Conservation (phyloP, 371 early-diverging fungal genomes). For the Smittium culicis region DNA sequence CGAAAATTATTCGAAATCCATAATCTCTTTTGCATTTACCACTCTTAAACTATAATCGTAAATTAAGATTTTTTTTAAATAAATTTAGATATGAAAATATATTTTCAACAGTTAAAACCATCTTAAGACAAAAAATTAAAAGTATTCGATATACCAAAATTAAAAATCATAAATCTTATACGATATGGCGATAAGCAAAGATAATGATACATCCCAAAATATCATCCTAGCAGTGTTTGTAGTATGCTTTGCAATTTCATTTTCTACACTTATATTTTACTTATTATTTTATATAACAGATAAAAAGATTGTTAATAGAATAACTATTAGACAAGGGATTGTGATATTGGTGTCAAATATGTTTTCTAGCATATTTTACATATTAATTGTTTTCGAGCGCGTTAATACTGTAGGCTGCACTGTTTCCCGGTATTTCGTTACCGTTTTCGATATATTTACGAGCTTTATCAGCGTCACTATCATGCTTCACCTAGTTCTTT, state of each 20-base stretch:
- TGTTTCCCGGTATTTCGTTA: neutral
- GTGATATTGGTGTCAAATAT: neutral
- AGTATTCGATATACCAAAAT: too few species aligned
- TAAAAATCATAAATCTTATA: too few species aligned
- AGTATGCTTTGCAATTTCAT: neutral
- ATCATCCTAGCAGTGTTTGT: too few species aligned
- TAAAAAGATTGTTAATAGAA: neutral
- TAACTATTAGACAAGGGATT: neutral
- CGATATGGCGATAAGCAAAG: too few species aligned
- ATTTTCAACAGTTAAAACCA: too few species aligned
- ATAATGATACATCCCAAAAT: too few species aligned
- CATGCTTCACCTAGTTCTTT: neutral
- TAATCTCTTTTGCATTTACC: too few species aligned
- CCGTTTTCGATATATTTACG: neutral
- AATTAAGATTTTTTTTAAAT: too few species aligned
- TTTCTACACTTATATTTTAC: neutral
- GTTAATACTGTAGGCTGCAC: neutral
- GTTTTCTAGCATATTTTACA: neutral
- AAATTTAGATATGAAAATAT: too few species aligned
- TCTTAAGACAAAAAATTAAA: too few species aligned
- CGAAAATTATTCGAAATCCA: too few species aligned
- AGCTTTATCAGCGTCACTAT: neutral
- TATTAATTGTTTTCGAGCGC: neutral
- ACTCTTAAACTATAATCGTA: too few species aligned
- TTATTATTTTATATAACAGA: neutral